A percentile compares a stretch with the other conserved stretches of the same genome.
Conservation (phyloP, 495 filamentous ascomycete species). For the Staphylotrichum tortipilum region DNA sequence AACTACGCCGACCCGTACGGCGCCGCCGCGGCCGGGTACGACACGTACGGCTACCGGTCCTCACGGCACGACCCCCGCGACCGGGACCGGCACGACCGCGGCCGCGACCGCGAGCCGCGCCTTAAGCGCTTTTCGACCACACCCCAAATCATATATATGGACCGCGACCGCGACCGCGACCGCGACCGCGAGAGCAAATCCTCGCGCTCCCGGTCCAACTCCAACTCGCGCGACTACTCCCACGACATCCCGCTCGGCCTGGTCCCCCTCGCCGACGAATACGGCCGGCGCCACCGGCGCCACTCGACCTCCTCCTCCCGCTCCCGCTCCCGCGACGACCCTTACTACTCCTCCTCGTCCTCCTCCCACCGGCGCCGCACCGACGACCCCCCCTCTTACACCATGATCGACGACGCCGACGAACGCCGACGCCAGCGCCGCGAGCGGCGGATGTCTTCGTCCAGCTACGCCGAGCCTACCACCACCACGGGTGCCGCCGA, state of each 20-base stretch:
- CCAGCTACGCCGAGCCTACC: slow-evolving; percentile 13
- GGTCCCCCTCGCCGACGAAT: slow-evolving; percentile 16
- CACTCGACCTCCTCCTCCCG: slow-evolving; percentile 10
- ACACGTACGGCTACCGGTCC: slow-evolving; percentile 16
- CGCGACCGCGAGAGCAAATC: slow-evolving; percentile 3
- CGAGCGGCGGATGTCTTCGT: slow-evolving; percentile 13
- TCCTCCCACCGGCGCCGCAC: slow-evolving; percentile 11
- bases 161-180: slow-evolving; percentile 9
- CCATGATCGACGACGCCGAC: slow-evolving; percentile 19
- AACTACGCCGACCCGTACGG: slow-evolving; percentile 19
- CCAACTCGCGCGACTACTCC: slow-evolving; percentile 12
- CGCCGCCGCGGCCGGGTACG: neutral
- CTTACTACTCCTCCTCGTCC: slow-evolving; percentile 5
- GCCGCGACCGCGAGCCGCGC: slow-evolving; percentile 2
- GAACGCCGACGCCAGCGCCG: slow-evolving; percentile 20
- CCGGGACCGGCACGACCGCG: slow-evolving; percentile 5
- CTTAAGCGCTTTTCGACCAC: slow-evolving; percentile 17
- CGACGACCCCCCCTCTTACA: slow-evolving; percentile 12
- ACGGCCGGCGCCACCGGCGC: slow-evolving; percentile 10
- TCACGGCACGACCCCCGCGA: slow-evolving; percentile 13
- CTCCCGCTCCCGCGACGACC: neutral
- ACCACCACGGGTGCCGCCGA: too few species aligned
- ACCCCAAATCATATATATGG: slow-evolving; percentile 22
- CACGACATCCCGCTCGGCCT: slow-evolving; percentile 15
- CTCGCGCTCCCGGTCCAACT: slow-evolving; percentile 8